A percentile compares a stretch with the other conserved stretches of the same genome.
Conservation (phyloP, 805 yeast species). For the Ascoidea asiatica region DNA sequence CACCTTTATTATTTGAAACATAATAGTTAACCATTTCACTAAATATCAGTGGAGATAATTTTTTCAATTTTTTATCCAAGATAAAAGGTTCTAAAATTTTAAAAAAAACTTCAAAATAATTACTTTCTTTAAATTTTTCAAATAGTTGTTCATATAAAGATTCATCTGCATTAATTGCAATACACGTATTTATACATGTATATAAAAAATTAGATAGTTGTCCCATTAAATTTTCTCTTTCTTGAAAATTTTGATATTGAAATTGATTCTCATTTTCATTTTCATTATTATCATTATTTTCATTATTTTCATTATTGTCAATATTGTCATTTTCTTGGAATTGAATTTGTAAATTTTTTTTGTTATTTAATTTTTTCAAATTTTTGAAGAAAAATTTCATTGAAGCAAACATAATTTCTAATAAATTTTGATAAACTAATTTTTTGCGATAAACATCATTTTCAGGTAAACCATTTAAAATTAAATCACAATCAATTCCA, state of each 20-base stretch:
- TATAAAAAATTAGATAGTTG: constrained; percentile 20
- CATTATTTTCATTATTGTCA: background rate
- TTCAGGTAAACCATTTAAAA: constrained; percentile 44
- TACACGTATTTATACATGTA: constrained; percentile 26
- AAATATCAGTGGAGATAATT: constrained; percentile 31
- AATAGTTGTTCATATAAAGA: constrained; percentile 29
- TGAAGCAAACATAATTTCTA: constrained; percentile 42
- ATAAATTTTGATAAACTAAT: constrained; percentile 37
- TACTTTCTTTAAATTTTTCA: constrained; percentile 25
- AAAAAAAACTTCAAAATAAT: constrained; percentile 19
- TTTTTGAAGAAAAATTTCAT: constrained; percentile 26
- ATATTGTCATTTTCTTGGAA: background rate
- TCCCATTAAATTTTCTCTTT: constrained; percentile 9
- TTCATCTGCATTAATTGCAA: constrained; percentile 21
- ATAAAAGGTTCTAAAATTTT: constrained; percentile 27
- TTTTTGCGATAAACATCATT: constrained; percentile 27
- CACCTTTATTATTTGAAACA: constrained; percentile 21
- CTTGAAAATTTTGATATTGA: constrained; percentile 5
- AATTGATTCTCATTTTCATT: constrained; percentile 18
- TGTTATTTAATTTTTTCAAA: constrained; percentile 5
- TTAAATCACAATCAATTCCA: constrained; percentile 30
- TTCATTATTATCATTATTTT: background rate
- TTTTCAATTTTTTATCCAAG: constrained; percentile 19
- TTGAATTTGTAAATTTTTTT: background rate
- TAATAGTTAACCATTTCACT: constrained; percentile 30